Evolutionary conservation across 1,139 yeast genomes (phyloP).

Genomic region (Entelexis sorbosivorans): DNA sequence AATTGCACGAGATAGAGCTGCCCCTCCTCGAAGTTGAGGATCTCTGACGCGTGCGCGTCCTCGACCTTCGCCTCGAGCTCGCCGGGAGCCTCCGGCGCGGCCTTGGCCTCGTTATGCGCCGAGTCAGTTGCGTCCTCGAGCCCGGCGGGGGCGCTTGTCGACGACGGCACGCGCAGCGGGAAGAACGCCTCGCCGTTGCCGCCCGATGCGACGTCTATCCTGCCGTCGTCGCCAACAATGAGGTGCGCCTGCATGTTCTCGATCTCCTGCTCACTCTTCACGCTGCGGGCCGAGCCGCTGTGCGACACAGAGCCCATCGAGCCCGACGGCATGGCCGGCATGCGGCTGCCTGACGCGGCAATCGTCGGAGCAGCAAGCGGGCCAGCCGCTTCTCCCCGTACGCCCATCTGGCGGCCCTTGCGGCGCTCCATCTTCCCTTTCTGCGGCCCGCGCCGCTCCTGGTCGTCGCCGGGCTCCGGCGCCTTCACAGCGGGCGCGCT

Average conservation of each 20-base stretch:
- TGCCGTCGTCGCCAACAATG: slow-evolving; percentile 13
- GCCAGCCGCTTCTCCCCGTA: slow-evolving; percentile 23
- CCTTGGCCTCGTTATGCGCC: background rate
- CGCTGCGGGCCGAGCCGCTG: background rate
- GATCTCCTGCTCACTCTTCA: slow-evolving; percentile 10
- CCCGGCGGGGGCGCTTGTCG: background rate
- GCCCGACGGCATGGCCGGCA: background rate
- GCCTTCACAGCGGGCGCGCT: slow-evolving; percentile 52
- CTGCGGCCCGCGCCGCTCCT: background rate
- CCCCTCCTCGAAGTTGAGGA: slow-evolving; percentile 7
- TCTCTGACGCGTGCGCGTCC: background rate
- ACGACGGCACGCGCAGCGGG: slow-evolving; percentile 21
- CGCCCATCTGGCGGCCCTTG: slow-evolving; percentile 17
- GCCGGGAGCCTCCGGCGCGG: slow-evolving; percentile 9
- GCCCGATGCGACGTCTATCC: slow-evolving; percentile 19
- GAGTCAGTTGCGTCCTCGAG: background rate
- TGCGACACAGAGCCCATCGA: background rate
- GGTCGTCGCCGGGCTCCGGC: slow-evolving; percentile 27
- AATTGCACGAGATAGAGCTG: slow-evolving; percentile 17
- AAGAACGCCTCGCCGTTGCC: slow-evolving; percentile 14
- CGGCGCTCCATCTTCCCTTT: slow-evolving; percentile 18
- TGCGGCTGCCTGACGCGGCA: slow-evolving; percentile 3
- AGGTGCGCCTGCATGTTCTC: slow-evolving; percentile 9
- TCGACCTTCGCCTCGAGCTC: slow-evolving; percentile 9
- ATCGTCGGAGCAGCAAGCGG: slow-evolving; percentile 24